Evolutionary conservation across 2,329 filamentous ascomycete genomes (phyloP).

Genomic region (Curvularia lunata): DNA sequence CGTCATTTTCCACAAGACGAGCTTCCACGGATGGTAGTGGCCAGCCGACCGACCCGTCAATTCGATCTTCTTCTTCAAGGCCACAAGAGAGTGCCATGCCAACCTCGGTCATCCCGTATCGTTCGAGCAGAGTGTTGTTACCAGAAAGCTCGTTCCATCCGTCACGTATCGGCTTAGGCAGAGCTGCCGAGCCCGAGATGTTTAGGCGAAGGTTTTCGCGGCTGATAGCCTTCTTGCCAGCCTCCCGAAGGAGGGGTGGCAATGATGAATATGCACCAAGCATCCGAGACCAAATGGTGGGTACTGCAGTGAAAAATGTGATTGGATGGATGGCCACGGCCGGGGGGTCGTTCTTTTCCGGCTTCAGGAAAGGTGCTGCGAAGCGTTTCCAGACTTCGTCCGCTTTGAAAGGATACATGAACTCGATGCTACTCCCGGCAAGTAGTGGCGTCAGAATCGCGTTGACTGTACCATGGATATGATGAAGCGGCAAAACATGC

Average conservation of each 20-base stretch:
- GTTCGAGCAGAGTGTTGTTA: constrained; percentile 91
- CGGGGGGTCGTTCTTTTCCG: constrained; percentile 29
- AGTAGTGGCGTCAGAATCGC: constrained; percentile 92
- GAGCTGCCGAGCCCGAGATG: constrained; percentile 92
- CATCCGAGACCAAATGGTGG: constrained; percentile 91
- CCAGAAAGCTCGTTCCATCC: constrained; percentile 81
- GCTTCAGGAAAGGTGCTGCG: constrained; percentile 73
- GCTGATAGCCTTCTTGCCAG: constrained; percentile 72
- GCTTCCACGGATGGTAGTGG: constrained; percentile 86
- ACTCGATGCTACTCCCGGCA: constrained; percentile 86
- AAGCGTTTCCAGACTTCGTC: constrained; percentile 85
- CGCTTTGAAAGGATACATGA: constrained; percentile 92
- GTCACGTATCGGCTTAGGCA: constrained; percentile 85
- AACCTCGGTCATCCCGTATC: constrained; percentile 98
- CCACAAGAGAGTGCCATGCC: constrained; percentile 97
- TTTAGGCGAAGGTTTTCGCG: constrained; percentile 81
- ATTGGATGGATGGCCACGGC: constrained; percentile 55
- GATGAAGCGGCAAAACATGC: constrained; percentile 90
- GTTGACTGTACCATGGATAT: constrained; percentile 96
- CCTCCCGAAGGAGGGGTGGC: constrained; percentile 65
- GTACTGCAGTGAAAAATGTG: constrained; percentile 94
- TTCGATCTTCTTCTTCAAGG: constrained; percentile 74
- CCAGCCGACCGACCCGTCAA: constrained; percentile 94
- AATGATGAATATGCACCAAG: constrained; percentile 72
- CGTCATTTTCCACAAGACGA: constrained; percentile 84